Evolutionary conservation across 805 yeast species (phyloP).

Genomic region (Saturnispora zaruensis): DNA sequence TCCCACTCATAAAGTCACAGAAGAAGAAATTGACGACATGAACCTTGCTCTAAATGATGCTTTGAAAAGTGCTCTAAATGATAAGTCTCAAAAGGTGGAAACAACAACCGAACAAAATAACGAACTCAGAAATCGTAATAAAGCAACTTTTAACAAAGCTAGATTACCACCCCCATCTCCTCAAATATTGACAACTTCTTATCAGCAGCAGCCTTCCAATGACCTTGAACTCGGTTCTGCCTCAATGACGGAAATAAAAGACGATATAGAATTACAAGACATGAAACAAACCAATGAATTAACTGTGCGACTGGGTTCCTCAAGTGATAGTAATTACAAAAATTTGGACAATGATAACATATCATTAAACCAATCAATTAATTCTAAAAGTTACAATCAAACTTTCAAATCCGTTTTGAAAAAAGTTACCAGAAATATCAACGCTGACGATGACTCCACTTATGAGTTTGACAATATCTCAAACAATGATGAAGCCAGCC

Average conservation of each 20-base stretch:
- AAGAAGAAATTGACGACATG: conserved; percentile 8
- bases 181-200: not conserved
- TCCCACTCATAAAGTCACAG: not conserved
- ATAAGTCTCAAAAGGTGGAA: conserved; percentile 6
- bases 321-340: not conserved
- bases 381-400: not conserved
- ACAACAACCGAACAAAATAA: not conserved
- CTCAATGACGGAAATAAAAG: not conserved
- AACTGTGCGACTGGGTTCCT: not conserved
- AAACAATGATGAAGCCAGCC: not conserved
- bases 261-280: conserved; percentile 3
- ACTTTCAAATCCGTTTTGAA: conserved; percentile 14
- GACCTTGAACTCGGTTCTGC: conserved; percentile 2
- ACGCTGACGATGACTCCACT: conserved; percentile 6
- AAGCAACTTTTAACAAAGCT: not conserved
- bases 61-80: conserved; percentile 5
- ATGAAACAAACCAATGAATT: not conserved
- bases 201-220: not conserved
- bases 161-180: not conserved
- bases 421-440: conserved; percentile 5
- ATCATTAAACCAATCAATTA: not conserved
- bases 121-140: not conserved
- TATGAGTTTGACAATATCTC: conserved; percentile 8
- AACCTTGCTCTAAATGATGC: conserved; percentile 11
- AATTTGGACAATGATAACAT: not conserved